Evolutionary conservation across 176 grass and related monocot species (phyloP).

Genomic region (Musa itinerans): DNA sequence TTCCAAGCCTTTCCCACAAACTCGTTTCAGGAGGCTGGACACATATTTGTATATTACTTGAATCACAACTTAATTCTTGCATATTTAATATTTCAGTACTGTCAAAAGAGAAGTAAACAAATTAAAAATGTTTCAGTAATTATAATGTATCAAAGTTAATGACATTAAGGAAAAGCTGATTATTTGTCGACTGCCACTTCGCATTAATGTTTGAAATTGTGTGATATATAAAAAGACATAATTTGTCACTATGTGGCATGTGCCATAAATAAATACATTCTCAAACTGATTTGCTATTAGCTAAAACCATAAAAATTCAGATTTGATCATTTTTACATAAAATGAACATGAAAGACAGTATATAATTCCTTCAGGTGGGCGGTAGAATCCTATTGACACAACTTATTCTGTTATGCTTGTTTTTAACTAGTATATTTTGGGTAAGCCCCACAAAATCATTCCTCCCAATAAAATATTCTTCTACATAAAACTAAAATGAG

Average conservation of each 20-base stretch:
- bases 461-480: too few species aligned
- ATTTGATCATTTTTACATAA: too few species aligned
- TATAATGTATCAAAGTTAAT: not conserved
- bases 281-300: not conserved
- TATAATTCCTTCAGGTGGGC: too few species aligned
- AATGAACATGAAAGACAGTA: too few species aligned
- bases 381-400: too few species aligned
- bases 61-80: slow-evolving; percentile 23
- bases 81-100: slow-evolving; percentile 28
- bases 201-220: not conserved
- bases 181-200: not conserved
- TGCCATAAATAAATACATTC: not conserved
- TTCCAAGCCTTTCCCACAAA: slow-evolving; percentile 87
- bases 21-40: slow-evolving; percentile 56
- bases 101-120: not conserved
- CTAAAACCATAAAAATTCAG: too few species aligned
- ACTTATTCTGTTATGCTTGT: too few species aligned
- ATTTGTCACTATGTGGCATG: not conserved
- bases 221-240: not conserved
- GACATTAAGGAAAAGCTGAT: too few species aligned
- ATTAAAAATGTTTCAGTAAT: not conserved
- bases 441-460: too few species aligned
- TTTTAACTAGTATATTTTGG: too few species aligned
- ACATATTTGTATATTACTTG: slow-evolving; percentile 19
- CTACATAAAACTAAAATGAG: too few species aligned